Evolutionary conservation across 129 eudicot species (phyloP).

Genomic region (Flaveria sonorensis): DNA sequence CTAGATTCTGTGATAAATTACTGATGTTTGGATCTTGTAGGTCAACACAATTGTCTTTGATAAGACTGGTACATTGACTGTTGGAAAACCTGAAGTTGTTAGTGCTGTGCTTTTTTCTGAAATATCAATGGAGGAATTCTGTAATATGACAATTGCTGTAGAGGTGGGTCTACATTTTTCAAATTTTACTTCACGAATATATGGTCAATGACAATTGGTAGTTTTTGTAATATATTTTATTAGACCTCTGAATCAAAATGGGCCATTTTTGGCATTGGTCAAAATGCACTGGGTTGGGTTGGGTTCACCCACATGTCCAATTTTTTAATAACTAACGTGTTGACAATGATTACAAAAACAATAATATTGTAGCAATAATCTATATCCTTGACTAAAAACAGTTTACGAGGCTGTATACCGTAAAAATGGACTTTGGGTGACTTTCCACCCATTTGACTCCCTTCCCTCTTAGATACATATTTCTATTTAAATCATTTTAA

Average conservation of each 20-base stretch:
- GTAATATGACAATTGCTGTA: conserved; percentile 36
- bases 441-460: not conserved
- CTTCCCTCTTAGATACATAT: not conserved
- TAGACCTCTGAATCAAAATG: not conserved
- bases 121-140: conserved; percentile 36
- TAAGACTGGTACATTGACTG: conserved; percentile 46
- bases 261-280: not conserved
- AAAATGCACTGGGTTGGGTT: not conserved
- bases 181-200: conserved; percentile 19
- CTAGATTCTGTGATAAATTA: not conserved
- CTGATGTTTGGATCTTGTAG: conserved; percentile 22
- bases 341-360: not conserved
- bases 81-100: conserved; percentile 45
- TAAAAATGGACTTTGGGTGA: not conserved
- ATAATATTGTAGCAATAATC: not conserved
- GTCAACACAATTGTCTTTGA: conserved; percentile 45
- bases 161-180: conserved; percentile 33
- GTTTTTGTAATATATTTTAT: not conserved
- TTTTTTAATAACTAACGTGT: not conserved
- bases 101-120: conserved; percentile 32
- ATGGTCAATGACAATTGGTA: too few relatives aligned
- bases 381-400: not conserved
- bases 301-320: not conserved
- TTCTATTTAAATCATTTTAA: not conserved
- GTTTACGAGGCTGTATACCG: not conserved